phyloP scores from a whole-genome alignment of 2,329 filamentous ascomycete genomes.

The Ascochyta lentis region DNA sequence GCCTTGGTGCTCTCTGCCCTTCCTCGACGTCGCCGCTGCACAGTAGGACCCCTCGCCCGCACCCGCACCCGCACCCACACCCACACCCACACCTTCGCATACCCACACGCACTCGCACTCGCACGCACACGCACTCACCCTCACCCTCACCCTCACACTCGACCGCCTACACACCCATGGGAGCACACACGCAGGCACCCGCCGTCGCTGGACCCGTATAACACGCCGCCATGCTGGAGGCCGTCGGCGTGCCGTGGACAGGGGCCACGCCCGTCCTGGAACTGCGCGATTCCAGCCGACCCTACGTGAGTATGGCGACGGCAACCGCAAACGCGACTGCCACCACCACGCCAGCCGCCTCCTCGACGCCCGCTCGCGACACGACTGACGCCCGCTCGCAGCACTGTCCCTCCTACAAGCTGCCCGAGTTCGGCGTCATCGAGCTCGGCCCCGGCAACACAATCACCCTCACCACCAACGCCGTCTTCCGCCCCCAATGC shows the following conservation, averaged over 20 bases:
- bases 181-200: conserved; percentile 27
- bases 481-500: conserved; percentile 67
- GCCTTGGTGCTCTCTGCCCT: background rate
- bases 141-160: conserved; percentile 21
- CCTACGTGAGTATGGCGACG: conserved; percentile 38
- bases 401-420: conserved; percentile 67
- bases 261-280: conserved; percentile 16
- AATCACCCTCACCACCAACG: conserved; percentile 65
- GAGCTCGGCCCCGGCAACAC: conserved; percentile 61
- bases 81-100: background rate
- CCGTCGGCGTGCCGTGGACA: conserved; percentile 22
- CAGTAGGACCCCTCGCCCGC: no score
- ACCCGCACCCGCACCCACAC: conserved; percentile 1
- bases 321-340: background rate
- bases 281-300: conserved; percentile 36
- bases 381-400: conserved; percentile 41
- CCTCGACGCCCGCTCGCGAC: background rate
- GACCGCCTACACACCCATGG: conserved; percentile 37
- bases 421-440: conserved; percentile 65
- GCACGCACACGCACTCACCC: conserved; percentile 17
- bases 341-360: background rate
- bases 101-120: background rate
- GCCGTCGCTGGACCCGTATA: conserved; percentile 47
- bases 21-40: background rate
- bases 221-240: conserved; percentile 37